Evolutionary conservation across 2,329 filamentous ascomycete genomes (phyloP).

Genomic region (Lanzia echinophila): DNA sequence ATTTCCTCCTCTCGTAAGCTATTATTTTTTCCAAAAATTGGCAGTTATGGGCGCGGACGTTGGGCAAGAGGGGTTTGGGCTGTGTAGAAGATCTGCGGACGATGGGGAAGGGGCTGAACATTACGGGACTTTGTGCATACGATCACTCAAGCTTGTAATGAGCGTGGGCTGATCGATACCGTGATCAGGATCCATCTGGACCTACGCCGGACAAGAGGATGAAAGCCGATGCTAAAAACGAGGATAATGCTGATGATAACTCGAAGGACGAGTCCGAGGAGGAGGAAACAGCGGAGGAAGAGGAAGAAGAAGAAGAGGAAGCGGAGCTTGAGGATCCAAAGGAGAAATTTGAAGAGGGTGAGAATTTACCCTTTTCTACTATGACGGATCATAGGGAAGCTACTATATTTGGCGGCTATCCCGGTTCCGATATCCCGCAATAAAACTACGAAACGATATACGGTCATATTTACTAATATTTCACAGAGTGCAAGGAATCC

Average conservation of each 20-base stretch:
- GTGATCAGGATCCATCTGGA: conserved; percentile 17
- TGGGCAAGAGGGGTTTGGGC: background rate
- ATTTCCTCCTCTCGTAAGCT: background rate
- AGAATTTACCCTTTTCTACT: conserved; percentile 36
- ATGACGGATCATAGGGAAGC: background rate
- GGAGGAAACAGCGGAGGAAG: conserved; percentile 43
- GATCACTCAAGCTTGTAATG: background rate
- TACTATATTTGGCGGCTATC: background rate
- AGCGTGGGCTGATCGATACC: background rate
- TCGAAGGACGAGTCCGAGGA: conserved; percentile 36
- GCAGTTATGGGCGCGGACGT: background rate
- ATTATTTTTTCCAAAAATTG: no score
- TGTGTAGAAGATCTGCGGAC: conserved; percentile 2
- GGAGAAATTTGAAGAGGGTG: conserved; percentile 86
- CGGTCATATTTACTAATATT: conserved; percentile 11
- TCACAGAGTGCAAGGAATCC: conserved; percentile 80
- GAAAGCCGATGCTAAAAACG: conserved; percentile 14
- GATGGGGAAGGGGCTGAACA: background rate
- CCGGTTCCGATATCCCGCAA: background rate
- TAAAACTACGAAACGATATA: background rate
- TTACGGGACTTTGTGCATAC: background rate
- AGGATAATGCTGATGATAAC: conserved; percentile 32
- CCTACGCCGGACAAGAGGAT: conserved; percentile 25
- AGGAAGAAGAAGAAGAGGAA: conserved; percentile 56
- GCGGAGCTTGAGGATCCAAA: conserved; percentile 81